These are phyloP conservation scores for Leccinum pachyderme DNA, from an alignment of 1,284 basidiomycete genomes.

Conservation along the genomic window DNA sequence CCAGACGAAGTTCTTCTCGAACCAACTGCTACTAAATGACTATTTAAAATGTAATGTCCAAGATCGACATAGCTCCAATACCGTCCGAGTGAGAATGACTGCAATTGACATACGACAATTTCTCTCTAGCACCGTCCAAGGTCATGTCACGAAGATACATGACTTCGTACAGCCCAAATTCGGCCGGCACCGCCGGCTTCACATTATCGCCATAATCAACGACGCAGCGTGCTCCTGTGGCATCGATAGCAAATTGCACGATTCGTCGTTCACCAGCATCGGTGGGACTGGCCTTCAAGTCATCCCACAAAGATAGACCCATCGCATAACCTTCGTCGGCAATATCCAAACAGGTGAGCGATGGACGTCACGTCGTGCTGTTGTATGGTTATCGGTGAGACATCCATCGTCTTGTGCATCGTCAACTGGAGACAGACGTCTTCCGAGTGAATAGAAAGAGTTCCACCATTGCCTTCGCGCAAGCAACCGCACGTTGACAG, in stretches of 20 bases:
- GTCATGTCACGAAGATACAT: background rate
- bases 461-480: background rate
- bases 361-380: background rate
- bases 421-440: background rate
- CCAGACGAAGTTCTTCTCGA: too few species aligned
- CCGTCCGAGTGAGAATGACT: background rate
- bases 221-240: background rate
- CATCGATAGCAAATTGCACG: background rate
- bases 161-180: background rate
- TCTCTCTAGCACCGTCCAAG: background rate
- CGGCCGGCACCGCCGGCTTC: background rate
- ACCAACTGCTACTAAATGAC: too few species aligned
- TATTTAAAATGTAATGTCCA: background rate
- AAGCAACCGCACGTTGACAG: background rate
- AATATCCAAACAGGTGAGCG: background rate
- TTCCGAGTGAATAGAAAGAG: background rate
- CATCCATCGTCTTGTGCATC: background rate
- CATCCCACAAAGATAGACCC: background rate
- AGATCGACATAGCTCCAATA: background rate
- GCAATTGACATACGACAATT: background rate
- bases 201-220: background rate
- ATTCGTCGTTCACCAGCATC: background rate
- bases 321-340: background rate
- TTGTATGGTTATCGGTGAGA: background rate
- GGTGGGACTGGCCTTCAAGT: background rate